Conservation (phyloP, 164 flowering plant genomes). For the Umbilicus rupestris region DNA sequence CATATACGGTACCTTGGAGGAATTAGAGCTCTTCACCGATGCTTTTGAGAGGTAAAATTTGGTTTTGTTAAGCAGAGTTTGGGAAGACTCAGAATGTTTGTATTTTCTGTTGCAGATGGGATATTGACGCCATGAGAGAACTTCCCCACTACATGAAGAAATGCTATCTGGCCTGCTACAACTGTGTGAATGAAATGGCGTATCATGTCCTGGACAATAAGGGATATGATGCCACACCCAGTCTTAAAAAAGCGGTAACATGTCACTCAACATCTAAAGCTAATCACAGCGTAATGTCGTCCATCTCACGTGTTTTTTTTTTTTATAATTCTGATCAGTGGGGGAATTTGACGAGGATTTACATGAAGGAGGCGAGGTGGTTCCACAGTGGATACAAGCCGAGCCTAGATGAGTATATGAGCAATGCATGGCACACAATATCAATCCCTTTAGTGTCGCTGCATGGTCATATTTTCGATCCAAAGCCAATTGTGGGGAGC, state of each 20-base stretch:
- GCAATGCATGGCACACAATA: background rate
- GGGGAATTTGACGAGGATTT: background rate
- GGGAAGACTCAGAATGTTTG: too few species aligned
- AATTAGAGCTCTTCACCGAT: constrained; percentile 25
- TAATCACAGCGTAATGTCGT: too few species aligned
- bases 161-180: constrained; percentile 15
- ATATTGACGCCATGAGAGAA: constrained; percentile 11
- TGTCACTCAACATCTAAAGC: background rate
- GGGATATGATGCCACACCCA: constrained; percentile 9
- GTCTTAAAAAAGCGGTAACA: constrained; percentile 21
- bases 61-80: too few species aligned
- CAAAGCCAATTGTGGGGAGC: background rate
- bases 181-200: constrained; percentile 18
- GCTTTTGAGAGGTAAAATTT: constrained; percentile 31
- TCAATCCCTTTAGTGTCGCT: background rate
- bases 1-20: constrained; percentile 32
- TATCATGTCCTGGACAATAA: constrained; percentile 9
- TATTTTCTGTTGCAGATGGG: constrained; percentile 23
- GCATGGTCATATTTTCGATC: background rate
- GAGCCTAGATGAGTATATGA: constrained; percentile 8
- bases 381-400: constrained; percentile 9
- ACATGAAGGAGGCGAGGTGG: constrained; percentile 10
- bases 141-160: constrained; percentile 22
- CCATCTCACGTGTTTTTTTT: too few species aligned
- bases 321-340: constrained; percentile 2